Evolutionary conservation across 2,329 filamentous ascomycete genomes (phyloP), one percentile per base, ranked within the genome.

Genomic region (Pseudopithomyces chartarum): DNA sequence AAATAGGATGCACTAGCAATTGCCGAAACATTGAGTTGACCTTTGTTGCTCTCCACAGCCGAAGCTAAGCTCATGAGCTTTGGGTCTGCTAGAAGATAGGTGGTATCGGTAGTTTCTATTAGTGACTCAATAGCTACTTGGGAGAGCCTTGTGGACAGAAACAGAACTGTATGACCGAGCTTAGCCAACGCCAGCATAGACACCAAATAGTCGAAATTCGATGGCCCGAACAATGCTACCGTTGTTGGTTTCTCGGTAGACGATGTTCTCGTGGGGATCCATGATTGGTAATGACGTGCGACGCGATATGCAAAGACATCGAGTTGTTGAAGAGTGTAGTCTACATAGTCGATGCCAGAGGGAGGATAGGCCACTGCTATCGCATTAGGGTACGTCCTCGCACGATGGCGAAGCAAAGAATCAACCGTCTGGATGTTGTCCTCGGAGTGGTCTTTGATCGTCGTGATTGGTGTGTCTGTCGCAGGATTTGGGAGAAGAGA

Each of bases 201-300:
- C 23, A 86, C 70, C 10, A 85, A 71, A 62, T 84, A 85, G 53
- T 85, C 81, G 13, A 87, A 76, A 58, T 83, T 82, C 2, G 83
- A 84, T 0, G 78, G 77, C 0, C 82, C 84, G 2, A 87, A 71
- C 2, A 87, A 60, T 0, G 80, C 82, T n/a, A 86, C 76, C 2
- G 64, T 66, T 3, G 62, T 63, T 12, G 65, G 66, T 32, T 57
- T 61, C 15, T 47, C 44, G 26, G 52, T 40, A 8, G 65, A 63
- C 34, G 58, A 58, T 10, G 22, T 44, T 47, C 63, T 54, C 23
- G 62, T 56, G 15, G 64, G 63, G 17, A 70, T 65, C 44, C 61
- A 61, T 47, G 54, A 32, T 43, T 68, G 56, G 40, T 67, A 66
- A 48, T 69, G 60, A 32, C 67, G 46, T 17, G 66, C 60, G 23